A percentile compares a stretch with the other conserved stretches of the same genome.
These are phyloP conservation scores for Talaromyces sp. DNA, from an alignment of 2,329 filamentous ascomycete species.

Conservation along the genomic window DNA sequence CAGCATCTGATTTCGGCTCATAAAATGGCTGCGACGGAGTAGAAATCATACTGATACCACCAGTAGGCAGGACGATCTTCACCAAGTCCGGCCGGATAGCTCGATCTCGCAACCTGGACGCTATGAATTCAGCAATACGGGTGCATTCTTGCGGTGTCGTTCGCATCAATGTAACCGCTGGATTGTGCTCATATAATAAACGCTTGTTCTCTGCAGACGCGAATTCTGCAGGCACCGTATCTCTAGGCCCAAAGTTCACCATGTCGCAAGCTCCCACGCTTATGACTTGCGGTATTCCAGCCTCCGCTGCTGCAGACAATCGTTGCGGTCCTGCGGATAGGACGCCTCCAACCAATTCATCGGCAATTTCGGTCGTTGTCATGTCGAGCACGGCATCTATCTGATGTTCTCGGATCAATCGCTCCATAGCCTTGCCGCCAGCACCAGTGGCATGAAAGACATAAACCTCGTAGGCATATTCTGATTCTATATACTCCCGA, in stretches of 20 bases:
- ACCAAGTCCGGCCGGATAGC: slow-evolving; percentile 42
- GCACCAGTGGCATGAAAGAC: slow-evolving; percentile 69
- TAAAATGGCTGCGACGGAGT: slow-evolving; percentile 53
- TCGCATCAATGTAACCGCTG: slow-evolving; percentile 63
- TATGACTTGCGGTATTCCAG: slow-evolving; percentile 57
- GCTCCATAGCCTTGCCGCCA: slow-evolving; percentile 67
- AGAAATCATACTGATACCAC: slow-evolving; percentile 61
- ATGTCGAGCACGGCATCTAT: slow-evolving; percentile 66
- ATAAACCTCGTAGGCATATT: slow-evolving; percentile 54
- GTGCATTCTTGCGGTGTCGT: slow-evolving; percentile 57
- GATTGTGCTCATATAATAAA: slow-evolving; percentile 62
- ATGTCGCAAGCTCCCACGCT: slow-evolving; percentile 58
- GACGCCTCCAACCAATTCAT: slow-evolving; percentile 60
- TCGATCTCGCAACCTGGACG: slow-evolving; percentile 47
- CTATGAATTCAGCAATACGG: slow-evolving; percentile 56
- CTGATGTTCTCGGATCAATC: slow-evolving; percentile 54
- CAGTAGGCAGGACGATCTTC: slow-evolving; percentile 58
- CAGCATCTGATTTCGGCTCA: slow-evolving; percentile 47
- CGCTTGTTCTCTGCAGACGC: slow-evolving; percentile 31
- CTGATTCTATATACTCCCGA: slow-evolving; percentile 48
- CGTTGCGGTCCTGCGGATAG: slow-evolving; percentile 58
- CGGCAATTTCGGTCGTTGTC: slow-evolving; percentile 68
- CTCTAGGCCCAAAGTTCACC: slow-evolving; percentile 60
- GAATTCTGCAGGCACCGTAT: slow-evolving; percentile 56
- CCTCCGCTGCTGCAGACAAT: slow-evolving; percentile 55